phyloP scores from a whole-genome alignment of 495 filamentous ascomycete species.

The Penicillium bovifimosum region DNA sequence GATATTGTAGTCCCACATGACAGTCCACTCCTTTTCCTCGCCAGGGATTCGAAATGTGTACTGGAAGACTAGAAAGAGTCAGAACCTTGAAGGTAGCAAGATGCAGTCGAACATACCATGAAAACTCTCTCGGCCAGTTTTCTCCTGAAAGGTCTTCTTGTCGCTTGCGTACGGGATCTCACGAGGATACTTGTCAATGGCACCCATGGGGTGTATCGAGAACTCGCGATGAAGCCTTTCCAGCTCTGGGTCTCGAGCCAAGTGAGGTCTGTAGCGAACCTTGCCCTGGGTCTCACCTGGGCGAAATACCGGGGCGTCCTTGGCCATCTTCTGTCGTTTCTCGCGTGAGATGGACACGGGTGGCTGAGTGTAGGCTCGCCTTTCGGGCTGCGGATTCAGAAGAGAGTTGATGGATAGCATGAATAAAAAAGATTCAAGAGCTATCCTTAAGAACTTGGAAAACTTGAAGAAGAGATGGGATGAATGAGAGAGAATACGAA shows the following conservation, averaged over 20 bases:
- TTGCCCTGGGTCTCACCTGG: conserved; percentile 54
- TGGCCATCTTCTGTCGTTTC: conserved; percentile 49
- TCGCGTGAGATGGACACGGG: conserved; percentile 13
- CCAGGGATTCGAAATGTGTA: conserved; percentile 77
- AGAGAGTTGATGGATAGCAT: conserved; percentile 33
- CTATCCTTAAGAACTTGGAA: conserved; percentile 8
- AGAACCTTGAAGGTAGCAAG: neutral
- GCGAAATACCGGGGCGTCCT: conserved; percentile 54
- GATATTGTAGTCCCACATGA: conserved; percentile 97
- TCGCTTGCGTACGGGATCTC: conserved; percentile 92
- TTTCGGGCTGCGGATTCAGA: conserved; percentile 26
- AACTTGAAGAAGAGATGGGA: conserved; percentile 1
- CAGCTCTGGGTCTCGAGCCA: conserved; percentile 52
- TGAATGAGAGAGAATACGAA: neutral
- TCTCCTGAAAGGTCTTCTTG: conserved; percentile 80
- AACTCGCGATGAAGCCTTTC: conserved; percentile 53
- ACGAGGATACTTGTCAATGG: conserved; percentile 61
- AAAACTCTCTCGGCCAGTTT: conserved; percentile 80
- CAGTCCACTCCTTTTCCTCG: conserved; percentile 60
- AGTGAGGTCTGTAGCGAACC: conserved; percentile 63
- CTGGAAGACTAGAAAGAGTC: conserved; percentile 62
- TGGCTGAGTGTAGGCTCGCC: conserved; percentile 12
- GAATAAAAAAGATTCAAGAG: conserved; percentile 7
- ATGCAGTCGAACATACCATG: conserved; percentile 55
- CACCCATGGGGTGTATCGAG: conserved; percentile 59